Evolutionary conservation across 2,329 filamentous ascomycete genomes (phyloP).

Genomic region (Botryotinia narcissicola): DNA sequence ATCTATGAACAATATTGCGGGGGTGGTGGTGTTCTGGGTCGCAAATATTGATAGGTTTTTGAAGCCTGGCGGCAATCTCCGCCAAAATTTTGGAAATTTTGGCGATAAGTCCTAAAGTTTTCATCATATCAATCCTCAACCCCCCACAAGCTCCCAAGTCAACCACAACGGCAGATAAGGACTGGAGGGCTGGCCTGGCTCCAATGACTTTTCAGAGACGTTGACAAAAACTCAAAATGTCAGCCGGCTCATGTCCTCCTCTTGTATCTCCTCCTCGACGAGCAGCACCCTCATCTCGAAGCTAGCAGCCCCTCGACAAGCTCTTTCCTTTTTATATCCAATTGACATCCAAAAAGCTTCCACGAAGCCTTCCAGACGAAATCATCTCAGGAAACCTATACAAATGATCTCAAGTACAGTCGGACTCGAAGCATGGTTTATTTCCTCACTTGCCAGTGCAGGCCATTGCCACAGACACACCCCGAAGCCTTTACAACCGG

Average conservation of each 20-base stretch:
- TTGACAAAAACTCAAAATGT: slow-evolving; percentile 52
- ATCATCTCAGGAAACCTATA: neutral
- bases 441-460: slow-evolving; percentile 36
- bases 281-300: slow-evolving; percentile 48
- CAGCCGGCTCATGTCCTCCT: slow-evolving; percentile 61
- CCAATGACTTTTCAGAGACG: slow-evolving; percentile 30
- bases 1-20: slow-evolving; percentile 10
- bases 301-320: slow-evolving; percentile 42
- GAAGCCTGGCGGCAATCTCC: slow-evolving; percentile 16
- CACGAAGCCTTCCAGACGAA: slow-evolving; percentile 11
- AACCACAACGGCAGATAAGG: slow-evolving; percentile 15
- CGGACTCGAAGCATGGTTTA: slow-evolving; percentile 39
- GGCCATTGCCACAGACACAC: slow-evolving; percentile 35
- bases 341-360: slow-evolving; percentile 22
- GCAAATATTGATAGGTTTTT: slow-evolving; percentile 17
- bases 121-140: slow-evolving; percentile 17
- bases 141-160: slow-evolving; percentile 14
- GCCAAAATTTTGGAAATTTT: slow-evolving; percentile 15
- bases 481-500: slow-evolving; percentile 22
- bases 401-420: slow-evolving; percentile 23
- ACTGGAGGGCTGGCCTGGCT: slow-evolving; percentile 19
- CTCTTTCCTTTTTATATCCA: slow-evolving; percentile 38
- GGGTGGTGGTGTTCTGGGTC: slow-evolving; percentile 9
- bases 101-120: slow-evolving; percentile 17
- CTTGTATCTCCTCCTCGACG: slow-evolving; percentile 51